Evolutionary conservation across 805 yeast genomes (phyloP).

Genomic region (Danielia oregonensis): DNA sequence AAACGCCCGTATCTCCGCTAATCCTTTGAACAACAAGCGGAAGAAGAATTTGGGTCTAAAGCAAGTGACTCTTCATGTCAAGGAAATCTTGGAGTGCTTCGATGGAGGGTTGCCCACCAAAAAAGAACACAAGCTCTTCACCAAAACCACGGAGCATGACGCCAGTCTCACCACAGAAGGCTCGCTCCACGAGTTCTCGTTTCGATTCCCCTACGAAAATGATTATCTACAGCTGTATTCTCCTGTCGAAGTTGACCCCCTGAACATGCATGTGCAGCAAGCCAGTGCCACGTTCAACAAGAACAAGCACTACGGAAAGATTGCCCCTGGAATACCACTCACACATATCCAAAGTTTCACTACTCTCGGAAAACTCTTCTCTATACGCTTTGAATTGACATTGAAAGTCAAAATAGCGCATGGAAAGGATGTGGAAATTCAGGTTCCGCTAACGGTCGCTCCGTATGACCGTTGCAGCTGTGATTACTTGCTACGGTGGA

Average conservation of each 20-base stretch:
- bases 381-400: constrained; percentile 48
- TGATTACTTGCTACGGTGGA: constrained; percentile 49
- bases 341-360: constrained; percentile 51
- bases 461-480: constrained; percentile 50
- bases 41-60: constrained; percentile 38
- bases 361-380: constrained; percentile 46
- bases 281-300: constrained; percentile 17
- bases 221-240: constrained; percentile 29
- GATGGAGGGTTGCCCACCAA: constrained; percentile 49
- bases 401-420: constrained; percentile 47
- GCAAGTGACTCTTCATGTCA: constrained; percentile 44
- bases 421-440: constrained; percentile 47
- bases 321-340: constrained; percentile 38
- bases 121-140: constrained; percentile 40
- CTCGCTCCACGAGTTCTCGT: constrained; percentile 18
- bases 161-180: constrained; percentile 26
- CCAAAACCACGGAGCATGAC: constrained; percentile 26
- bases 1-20: constrained; percentile 39
- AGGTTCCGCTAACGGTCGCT: constrained; percentile 51
- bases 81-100: constrained; percentile 51
- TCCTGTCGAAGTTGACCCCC: neutral
- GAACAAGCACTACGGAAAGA: constrained; percentile 20
- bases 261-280: constrained; percentile 4
- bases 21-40: constrained; percentile 26
- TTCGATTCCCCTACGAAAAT: constrained; percentile 32